Evolutionary conservation across 139 green algal genomes (phyloP).

Genomic region (Mesotaenium endlicherianum): DNA sequence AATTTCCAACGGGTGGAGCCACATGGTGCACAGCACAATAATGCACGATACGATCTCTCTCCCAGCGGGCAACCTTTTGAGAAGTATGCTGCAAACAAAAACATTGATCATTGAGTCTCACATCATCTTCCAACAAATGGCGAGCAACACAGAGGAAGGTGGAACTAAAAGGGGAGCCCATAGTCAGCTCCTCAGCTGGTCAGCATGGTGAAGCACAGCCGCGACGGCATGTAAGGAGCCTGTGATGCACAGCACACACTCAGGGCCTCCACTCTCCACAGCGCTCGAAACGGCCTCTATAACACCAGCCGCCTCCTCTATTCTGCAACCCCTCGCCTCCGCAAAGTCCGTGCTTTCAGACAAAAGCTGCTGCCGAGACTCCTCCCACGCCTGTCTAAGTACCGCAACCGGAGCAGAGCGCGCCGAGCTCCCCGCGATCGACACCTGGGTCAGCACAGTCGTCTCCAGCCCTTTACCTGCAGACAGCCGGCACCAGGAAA

Average conservation of each 20-base stretch:
- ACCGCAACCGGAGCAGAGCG: neutral
- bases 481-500: neutral
- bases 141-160: no score
- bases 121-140: no score
- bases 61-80: no score
- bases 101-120: no score
- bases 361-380: neutral
- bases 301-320: neutral
- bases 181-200: no score
- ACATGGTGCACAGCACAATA: no score
- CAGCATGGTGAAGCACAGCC: no score
- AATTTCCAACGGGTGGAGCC: no score
- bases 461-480: neutral
- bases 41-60: no score
- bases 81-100: no score
- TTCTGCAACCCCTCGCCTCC: neutral
- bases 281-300: neutral
- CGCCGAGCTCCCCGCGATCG: neutral
- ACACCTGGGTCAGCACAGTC: neutral
- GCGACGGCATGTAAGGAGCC: slow-evolving; percentile 1
- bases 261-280: neutral
- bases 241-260: neutral
- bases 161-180: no score
- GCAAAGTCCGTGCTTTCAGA: neutral
- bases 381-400: neutral